These are phyloP conservation scores for Martensiomyces pterosporus DNA, from an alignment of 192 early-diverging fungal genomes.

Conservation along the genomic window DNA sequence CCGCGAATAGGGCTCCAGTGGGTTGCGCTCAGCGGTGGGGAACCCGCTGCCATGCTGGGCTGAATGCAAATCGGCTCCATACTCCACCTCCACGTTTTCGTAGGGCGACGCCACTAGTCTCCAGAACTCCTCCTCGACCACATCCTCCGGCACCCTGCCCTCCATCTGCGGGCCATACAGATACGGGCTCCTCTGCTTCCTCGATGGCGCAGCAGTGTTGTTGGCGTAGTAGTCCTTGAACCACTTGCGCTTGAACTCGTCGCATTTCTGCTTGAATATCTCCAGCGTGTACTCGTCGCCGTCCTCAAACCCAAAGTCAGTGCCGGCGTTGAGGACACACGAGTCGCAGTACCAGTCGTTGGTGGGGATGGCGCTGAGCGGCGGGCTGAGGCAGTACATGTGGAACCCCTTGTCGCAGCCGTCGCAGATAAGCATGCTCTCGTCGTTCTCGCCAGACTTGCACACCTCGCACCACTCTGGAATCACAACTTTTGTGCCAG, in stretches of 20 bases:
- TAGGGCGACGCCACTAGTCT: constrained; percentile 79
- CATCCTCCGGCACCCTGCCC: constrained; percentile 63
- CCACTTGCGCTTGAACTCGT: constrained; percentile 77
- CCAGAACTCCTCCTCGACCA: constrained; percentile 92
- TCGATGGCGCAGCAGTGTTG: neutral
- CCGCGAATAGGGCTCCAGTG: constrained; percentile 60
- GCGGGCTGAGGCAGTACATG: constrained; percentile 71
- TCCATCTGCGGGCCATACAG: constrained; percentile 17
- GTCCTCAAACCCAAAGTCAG: constrained; percentile 94
- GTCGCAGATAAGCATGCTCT: constrained; percentile 79
- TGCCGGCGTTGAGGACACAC: constrained; percentile 70
- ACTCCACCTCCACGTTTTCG: constrained; percentile 89
- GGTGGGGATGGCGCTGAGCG: constrained; percentile 54
- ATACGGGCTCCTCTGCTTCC: neutral
- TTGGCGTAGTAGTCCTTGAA: constrained; percentile 56
- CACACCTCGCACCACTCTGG: constrained; percentile 48
- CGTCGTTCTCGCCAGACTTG: constrained; percentile 50
- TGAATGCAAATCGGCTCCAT: constrained; percentile 93
- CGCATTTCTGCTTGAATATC: constrained; percentile 73
- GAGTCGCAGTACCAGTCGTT: constrained; percentile 86
- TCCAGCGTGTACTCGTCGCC: constrained; percentile 72
- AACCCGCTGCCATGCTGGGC: constrained; percentile 91
- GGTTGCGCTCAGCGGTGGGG: constrained; percentile 63
- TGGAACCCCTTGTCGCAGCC: constrained; percentile 83
- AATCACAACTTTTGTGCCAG: too few relatives aligned